These are phyloP conservation scores for Hyphopichia wangnamkhiaoensis DNA, from an alignment of 1,139 yeast species.

Conservation along the genomic window DNA sequence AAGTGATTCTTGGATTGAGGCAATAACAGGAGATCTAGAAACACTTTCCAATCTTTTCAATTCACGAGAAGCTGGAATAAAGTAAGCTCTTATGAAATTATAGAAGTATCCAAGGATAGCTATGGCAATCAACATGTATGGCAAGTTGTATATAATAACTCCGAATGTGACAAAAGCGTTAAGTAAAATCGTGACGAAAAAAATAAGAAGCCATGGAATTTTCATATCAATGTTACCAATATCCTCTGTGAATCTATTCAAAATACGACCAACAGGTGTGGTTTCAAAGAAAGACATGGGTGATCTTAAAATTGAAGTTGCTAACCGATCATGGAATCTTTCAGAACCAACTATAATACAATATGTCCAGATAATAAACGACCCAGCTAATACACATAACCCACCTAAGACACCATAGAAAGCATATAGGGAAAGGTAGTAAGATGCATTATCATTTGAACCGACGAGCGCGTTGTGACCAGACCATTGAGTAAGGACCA, in stretches of 20 bases:
- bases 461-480: slow-evolving; percentile 22
- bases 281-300: slow-evolving; percentile 37
- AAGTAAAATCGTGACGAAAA: slow-evolving; percentile 15
- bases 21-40: slow-evolving; percentile 25
- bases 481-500: slow-evolving; percentile 28
- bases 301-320: slow-evolving; percentile 24
- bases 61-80: slow-evolving; percentile 28
- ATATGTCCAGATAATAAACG: slow-evolving; percentile 27
- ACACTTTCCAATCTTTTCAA: slow-evolving; percentile 26
- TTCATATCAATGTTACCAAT: slow-evolving; percentile 23
- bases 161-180: slow-evolving; percentile 18
- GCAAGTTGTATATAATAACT: slow-evolving; percentile 25
- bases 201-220: slow-evolving; percentile 27
- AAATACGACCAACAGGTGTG: slow-evolving; percentile 31
- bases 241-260: slow-evolving; percentile 33
- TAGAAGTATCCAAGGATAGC: slow-evolving; percentile 19
- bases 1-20: slow-evolving; percentile 30
- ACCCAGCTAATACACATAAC: slow-evolving; percentile 21
- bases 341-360: slow-evolving; percentile 26
- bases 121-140: slow-evolving; percentile 24
- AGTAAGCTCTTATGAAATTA: slow-evolving; percentile 22
- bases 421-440: slow-evolving; percentile 22
- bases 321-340: slow-evolving; percentile 28
- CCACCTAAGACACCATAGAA: slow-evolving; percentile 23
- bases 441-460: slow-evolving; percentile 16